phyloP scores from a whole-genome alignment of 768 basidiomycete genomes.

The Collybia mongolica region DNA sequence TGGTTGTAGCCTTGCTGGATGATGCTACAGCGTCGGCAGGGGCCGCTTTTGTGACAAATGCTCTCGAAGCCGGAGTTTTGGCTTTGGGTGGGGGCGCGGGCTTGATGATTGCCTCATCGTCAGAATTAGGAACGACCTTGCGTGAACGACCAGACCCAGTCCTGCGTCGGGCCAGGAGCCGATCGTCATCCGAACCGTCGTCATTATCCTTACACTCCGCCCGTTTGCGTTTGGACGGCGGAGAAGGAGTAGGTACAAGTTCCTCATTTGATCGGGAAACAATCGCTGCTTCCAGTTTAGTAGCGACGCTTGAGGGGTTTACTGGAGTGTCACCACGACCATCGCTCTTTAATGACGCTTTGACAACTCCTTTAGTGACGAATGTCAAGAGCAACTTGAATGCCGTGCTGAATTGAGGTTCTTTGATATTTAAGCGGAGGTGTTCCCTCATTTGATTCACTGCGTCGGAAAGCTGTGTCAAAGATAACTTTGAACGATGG shows the following conservation, averaged over 20 bases:
- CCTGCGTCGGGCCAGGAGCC: too few species aligned
- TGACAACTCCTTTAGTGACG: constrained; percentile 4
- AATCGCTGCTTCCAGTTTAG: not conserved
- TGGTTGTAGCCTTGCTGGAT: too few species aligned
- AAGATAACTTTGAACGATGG: constrained; percentile 27
- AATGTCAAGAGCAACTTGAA: constrained; percentile 10
- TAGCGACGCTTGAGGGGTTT: not conserved
- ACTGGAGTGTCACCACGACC: not conserved
- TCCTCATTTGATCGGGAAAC: not conserved
- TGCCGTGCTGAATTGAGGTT: constrained; percentile 1
- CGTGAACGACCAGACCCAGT: too few species aligned
- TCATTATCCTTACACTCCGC: not conserved
- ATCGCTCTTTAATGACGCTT: constrained; percentile 2
- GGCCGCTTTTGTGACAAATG: not conserved
- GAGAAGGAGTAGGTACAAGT: not conserved
- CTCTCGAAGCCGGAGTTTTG: not conserved
- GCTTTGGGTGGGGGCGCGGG: not conserved
- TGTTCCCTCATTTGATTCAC: constrained; percentile 30
- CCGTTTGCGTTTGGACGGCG: not conserved
- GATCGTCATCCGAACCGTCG: too few species aligned
- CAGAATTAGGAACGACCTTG: too few species aligned
- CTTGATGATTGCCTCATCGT: too few species aligned
- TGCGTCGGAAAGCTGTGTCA: constrained; percentile 41
- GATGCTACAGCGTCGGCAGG: too few species aligned
- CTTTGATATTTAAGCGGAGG: not conserved